phyloP scores from a whole-genome alignment of 768 basidiomycete genomes.

The Suillus decipiens region DNA sequence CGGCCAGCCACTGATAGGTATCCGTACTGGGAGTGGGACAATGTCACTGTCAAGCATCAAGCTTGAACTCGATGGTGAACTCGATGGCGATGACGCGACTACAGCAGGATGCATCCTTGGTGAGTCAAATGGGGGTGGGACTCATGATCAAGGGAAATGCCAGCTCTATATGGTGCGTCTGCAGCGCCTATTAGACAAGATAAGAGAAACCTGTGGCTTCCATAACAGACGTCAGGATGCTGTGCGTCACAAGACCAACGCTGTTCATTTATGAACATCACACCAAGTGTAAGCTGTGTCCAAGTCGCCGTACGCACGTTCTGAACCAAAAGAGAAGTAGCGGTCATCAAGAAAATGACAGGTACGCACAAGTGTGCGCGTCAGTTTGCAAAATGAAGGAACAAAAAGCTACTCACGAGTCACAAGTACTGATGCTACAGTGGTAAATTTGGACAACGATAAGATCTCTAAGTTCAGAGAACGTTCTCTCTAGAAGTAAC shows the following conservation, averaged over 20 bases:
- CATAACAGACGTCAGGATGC: background rate
- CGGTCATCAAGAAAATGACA: background rate
- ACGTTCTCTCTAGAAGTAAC: background rate
- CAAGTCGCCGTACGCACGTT: background rate
- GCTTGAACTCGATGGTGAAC: background rate
- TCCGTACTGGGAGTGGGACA: background rate
- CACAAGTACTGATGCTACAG: background rate
- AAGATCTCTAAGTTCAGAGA: background rate
- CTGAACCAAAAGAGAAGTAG: background rate
- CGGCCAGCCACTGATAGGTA: background rate
- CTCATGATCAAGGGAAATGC: background rate
- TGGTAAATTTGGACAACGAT: background rate
- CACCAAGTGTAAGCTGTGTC: background rate
- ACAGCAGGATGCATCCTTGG: background rate
- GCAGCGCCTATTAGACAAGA: background rate
- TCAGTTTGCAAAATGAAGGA: background rate
- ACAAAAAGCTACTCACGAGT: background rate
- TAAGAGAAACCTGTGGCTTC: constrained; percentile 1
- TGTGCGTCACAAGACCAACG: background rate
- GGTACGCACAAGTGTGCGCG: background rate
- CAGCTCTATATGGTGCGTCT: constrained; percentile 3
- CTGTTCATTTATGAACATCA: background rate
- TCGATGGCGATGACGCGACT: background rate
- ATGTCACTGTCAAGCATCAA: background rate
- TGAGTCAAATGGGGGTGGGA: too few relatives aligned